Conservation (phyloP, 768 basidiomycete species). For the Phaffia australis region DNA sequence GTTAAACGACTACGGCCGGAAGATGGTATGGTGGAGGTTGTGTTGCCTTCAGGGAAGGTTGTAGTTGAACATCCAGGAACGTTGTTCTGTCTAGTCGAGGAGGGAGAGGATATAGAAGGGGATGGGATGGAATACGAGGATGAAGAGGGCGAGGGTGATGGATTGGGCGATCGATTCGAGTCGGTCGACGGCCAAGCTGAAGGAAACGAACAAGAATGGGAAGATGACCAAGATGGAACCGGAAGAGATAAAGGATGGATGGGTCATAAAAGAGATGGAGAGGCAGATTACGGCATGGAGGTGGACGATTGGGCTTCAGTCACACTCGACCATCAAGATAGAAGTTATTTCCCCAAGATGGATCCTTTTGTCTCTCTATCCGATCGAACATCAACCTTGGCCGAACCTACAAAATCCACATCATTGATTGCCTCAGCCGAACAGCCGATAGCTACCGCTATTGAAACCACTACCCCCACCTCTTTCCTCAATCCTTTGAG, state of each 20-base stretch:
- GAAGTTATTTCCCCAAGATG: not conserved
- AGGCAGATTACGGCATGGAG: conserved; percentile 15
- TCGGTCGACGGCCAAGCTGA: not conserved
- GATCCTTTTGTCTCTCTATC: no score
- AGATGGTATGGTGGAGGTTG: conserved; percentile 63
- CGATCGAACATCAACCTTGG: not conserved
- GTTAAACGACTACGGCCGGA: conserved; percentile 48
- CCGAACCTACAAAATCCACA: not conserved
- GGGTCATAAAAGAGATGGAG: conserved; percentile 17
- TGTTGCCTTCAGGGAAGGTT: conserved; percentile 50
- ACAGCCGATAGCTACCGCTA: not conserved
- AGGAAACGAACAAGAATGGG: conserved; percentile 28
- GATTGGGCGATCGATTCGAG: not conserved
- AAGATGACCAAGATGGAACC: conserved; percentile 24
- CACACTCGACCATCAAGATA: conserved; percentile 2
- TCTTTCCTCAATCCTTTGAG: not conserved
- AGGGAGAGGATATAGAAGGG: conserved; percentile 39
- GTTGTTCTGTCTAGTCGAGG: conserved; percentile 67
- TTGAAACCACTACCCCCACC: not conserved
- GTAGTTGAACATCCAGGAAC: conserved; percentile 53
- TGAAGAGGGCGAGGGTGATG: conserved; percentile 34
- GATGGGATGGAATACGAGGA: conserved; percentile 36
- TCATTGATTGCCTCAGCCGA: not conserved
- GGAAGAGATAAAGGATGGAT: conserved; percentile 10
- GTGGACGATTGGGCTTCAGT: conserved; percentile 11